Base-by-base conservation (phyloP, 805 yeast genomes). In the Candida namnaoensis region DNA sequence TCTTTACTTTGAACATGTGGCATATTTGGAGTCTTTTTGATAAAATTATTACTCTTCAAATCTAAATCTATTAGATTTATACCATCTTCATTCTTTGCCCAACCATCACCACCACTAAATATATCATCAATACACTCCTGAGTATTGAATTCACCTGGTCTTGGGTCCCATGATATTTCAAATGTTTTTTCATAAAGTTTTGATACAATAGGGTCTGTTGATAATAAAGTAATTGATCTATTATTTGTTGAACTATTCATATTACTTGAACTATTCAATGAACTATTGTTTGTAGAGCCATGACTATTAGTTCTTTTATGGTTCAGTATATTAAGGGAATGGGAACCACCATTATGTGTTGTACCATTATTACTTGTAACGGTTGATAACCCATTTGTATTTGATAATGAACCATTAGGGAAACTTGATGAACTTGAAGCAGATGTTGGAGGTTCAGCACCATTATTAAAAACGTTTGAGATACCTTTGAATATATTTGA, bases 111-210 rank as follows among this genome's bases (percentile, higher is more conserved):
- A 28, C 85, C 83, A 27, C 74, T 70, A 43, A 86, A 72, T 3
- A 90, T 82, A 58, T 87, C 95, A 30, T 78, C 78, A 10, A 88
- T 70, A 47, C 90, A 76, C 44, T 80, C 85, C 39, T 72, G 71
- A 0, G 96, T 91, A 11, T 80, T 66, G 57, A 69, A 66, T 63
- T 84, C 76, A 42, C 73, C 70, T 6, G 74, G 72, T 37, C 73
- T 57, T 27, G 64, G 57, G 46, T 78, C 85, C 88, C 87, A 80
- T 0, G 79, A 69, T 32, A 74, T 58, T 44, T 79, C 80, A 45
- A 79, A 67, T 1, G 80, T 71, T 47, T 68, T 72, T 42, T 72
- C 70, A 48, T 76, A 76, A 7, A 78, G 57, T 34, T 62, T 68
- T 30, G 70, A 66, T 5, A 76, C 68, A 3, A 74, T 59, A 0